Evolutionary conservation across 305 asterid species (phyloP), one percentile per base, ranked within the genome.

Genomic region (Fraxinus nigra): DNA sequence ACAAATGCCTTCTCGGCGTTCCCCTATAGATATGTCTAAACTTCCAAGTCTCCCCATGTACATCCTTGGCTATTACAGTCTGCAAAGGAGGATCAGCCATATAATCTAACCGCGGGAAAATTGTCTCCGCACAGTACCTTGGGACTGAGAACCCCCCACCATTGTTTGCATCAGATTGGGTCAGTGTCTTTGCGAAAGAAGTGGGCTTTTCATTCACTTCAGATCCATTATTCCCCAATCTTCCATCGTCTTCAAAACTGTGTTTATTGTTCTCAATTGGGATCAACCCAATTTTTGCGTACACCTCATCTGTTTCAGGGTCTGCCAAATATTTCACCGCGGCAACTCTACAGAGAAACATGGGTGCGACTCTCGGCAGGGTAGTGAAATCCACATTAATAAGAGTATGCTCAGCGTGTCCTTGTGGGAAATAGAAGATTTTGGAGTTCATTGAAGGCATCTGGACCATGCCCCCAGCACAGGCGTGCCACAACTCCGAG

Each of bases 131-230:
- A 63, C 96, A 92, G 89, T 89, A 89, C 77, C 96, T 78, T 2
- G 96, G 96, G 13, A 92, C 94, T 2, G 96, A 92, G 85, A 92
- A 92, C 0, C 96, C 96, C n/a, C 96, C 96, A n/a, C 96, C 96
- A 40, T 92, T 90, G 51, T 92, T 92, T 5, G 95, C 93, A 79
- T 92, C 95, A 0, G 95, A 91, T 28, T 90, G 95, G 13, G 95
- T 91, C 82, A 91, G 90, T 46, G 92, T 91, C 81, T 92, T 92
- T 7, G 93, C 91, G 63, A 90, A 92, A 22, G 90, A 90, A 54
- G 79, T 70, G 7, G 90, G 89, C 35, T 87, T 91, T 11, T 89
- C 88, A 32, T 73, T 85, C 7, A 85, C 43, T 14, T 83, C 85
- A 79, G 89, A 85, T 70, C 88, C 90, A 35, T 34, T 78, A 76